phyloP scores from a whole-genome alignment of 306 rosid genomes.

The Medicago lupulina region DNA sequence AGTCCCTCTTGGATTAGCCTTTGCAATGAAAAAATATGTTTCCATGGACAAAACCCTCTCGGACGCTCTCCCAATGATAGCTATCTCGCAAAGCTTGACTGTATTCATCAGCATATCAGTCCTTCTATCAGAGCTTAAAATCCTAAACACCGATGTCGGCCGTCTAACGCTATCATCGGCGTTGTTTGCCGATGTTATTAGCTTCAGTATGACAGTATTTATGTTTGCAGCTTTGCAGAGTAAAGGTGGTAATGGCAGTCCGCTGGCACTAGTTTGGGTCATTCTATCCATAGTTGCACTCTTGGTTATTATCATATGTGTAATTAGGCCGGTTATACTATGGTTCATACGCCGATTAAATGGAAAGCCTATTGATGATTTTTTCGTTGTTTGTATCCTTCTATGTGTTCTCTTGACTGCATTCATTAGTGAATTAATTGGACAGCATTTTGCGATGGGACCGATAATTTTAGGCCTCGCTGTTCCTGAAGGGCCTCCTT shows the following conservation, averaged over 20 bases:
- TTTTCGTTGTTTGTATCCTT: slow-evolving; percentile 31
- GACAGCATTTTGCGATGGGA: slow-evolving; percentile 66
- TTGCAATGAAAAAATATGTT: slow-evolving; percentile 4
- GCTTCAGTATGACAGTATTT: slow-evolving; percentile 19
- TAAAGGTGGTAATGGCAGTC: background rate
- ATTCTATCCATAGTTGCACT: slow-evolving; percentile 35
- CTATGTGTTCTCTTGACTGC: slow-evolving; percentile 42
- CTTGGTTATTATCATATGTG: background rate
- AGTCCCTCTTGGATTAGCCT: slow-evolving; percentile 25
- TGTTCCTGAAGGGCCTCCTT: slow-evolving; percentile 70
- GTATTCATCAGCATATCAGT: slow-evolving; percentile 51
- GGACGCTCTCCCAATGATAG: slow-evolving; percentile 38
- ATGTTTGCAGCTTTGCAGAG: slow-evolving; percentile 23
- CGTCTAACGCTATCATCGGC: slow-evolving; percentile 59
- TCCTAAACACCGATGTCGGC: slow-evolving; percentile 65
- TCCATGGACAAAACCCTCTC: slow-evolving; percentile 34
- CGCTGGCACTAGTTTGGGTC: background rate
- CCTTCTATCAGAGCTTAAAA: slow-evolving; percentile 61
- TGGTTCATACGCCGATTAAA: slow-evolving; percentile 39
- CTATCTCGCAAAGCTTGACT: slow-evolving; percentile 50
- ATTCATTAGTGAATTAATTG: slow-evolving; percentile 51
- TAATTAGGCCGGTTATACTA: slow-evolving; percentile 43
- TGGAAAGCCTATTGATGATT: slow-evolving; percentile 44
- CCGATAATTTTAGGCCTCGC: slow-evolving; percentile 60
- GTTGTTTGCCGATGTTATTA: slow-evolving; percentile 48